These are phyloP conservation scores for Hordeum vulgare DNA, from an alignment of 176 grass and related monocot genomes.

Conservation along the genomic window DNA sequence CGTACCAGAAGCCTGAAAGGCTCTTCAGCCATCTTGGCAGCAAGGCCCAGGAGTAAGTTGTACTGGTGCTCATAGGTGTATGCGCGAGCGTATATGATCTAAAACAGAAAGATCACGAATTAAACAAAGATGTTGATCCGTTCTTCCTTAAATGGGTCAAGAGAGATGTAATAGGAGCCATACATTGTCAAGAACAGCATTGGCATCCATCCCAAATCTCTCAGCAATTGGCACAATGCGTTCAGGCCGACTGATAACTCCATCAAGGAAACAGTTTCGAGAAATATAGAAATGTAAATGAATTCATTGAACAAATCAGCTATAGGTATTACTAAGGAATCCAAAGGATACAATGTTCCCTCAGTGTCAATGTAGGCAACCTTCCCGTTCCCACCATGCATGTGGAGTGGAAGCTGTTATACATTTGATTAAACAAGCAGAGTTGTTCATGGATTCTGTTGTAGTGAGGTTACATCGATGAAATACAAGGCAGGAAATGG, in stretches of 20 bases:
- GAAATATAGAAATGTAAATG: not conserved
- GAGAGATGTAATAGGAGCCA: constrained; percentile 26
- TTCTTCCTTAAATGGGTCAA: not conserved
- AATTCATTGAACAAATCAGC: not conserved
- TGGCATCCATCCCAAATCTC: constrained; percentile 90
- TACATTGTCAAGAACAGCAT: constrained; percentile 83
- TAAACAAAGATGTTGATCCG: not conserved
- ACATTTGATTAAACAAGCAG: not conserved
- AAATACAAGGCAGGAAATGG: not conserved
- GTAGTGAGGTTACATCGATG: not conserved
- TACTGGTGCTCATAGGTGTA: constrained; percentile 93
- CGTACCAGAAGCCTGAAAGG: constrained; percentile 72
- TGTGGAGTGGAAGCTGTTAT: constrained; percentile 70
- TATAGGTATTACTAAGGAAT: not conserved
- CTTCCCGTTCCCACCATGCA: constrained; percentile 94
- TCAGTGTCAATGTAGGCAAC: constrained; percentile 68
- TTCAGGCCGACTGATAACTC: constrained; percentile 59
- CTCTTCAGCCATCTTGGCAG: constrained; percentile 95
- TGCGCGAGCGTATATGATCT: constrained; percentile 97
- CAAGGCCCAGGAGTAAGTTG: constrained; percentile 88
- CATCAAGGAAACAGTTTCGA: constrained; percentile 43
- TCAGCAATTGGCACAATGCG: constrained; percentile 92
- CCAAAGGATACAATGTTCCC: constrained; percentile 73
- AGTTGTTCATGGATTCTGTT: not conserved
- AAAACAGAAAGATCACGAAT: constrained; percentile 16